A percentile compares a stretch with the other conserved stretches of the same genome.
Conservation (phyloP, 2,329 filamentous ascomycete species). For the Fusarium napiforme region DNA sequence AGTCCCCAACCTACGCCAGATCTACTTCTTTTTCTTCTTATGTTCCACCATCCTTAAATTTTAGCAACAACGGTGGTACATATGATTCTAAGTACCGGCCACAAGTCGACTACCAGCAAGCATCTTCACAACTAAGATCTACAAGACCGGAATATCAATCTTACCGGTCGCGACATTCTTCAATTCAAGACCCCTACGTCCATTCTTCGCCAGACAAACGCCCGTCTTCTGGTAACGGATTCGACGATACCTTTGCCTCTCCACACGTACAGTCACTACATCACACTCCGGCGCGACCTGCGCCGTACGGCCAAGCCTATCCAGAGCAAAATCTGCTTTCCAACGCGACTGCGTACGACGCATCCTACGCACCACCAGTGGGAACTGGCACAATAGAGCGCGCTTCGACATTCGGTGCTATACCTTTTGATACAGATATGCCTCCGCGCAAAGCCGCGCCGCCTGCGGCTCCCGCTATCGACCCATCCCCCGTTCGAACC, state of each 20-base stretch:
- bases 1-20: slow-evolving; percentile 45
- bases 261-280: slow-evolving; percentile 28
- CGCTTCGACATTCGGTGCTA: slow-evolving; percentile 15
- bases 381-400: slow-evolving; percentile 10
- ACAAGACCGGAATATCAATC: slow-evolving; percentile 37
- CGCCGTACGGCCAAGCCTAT: slow-evolving; percentile 25
- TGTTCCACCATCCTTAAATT: slow-evolving; percentile 26
- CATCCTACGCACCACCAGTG: slow-evolving; percentile 26
- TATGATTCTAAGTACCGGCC: slow-evolving; percentile 39
- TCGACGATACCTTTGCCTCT: slow-evolving; percentile 16
- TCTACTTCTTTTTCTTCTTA: slow-evolving; percentile 43
- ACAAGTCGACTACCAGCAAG: slow-evolving; percentile 38
- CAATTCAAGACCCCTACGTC: slow-evolving; percentile 34
- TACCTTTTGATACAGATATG: slow-evolving; percentile 45
- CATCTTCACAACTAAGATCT: slow-evolving; percentile 38
- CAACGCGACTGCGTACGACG: slow-evolving; percentile 25
- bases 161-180: slow-evolving; percentile 36
- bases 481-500: slow-evolving; percentile 82
- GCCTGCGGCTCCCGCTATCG: slow-evolving; percentile 56
- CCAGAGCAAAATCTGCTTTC: slow-evolving; percentile 23
- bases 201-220: slow-evolving; percentile 14
- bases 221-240: slow-evolving; percentile 5
- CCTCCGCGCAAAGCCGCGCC: slow-evolving; percentile 51
- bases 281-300: slow-evolving; percentile 25
- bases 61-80: slow-evolving; percentile 39